Conservation (phyloP, 257 asterid species). For the Avicennia marina region DNA sequence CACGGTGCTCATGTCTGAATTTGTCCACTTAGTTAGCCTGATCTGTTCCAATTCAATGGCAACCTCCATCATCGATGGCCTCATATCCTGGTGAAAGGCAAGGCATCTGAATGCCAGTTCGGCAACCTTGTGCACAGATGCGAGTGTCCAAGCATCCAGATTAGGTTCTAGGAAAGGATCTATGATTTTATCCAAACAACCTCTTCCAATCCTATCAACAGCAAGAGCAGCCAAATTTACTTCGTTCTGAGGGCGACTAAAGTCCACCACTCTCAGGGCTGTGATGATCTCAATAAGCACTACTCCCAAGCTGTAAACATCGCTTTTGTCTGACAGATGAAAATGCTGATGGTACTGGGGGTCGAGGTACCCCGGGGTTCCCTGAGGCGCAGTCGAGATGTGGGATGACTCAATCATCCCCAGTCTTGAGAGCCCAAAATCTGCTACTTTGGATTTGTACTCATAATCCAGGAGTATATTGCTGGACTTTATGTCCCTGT, state of each 20-base stretch:
- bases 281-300: conserved; percentile 89
- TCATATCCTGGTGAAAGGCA: conserved; percentile 82
- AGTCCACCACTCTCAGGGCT: conserved; percentile 76
- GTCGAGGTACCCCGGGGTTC: conserved; percentile 92
- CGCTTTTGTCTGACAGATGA: conserved; percentile 93
- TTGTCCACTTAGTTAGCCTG: conserved; percentile 76
- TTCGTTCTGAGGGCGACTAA: conserved; percentile 73
- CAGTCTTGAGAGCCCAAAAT: conserved; percentile 85
- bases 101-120: conserved; percentile 94
- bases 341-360: conserved; percentile 94
- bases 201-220: conserved; percentile 77
- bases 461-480: conserved; percentile 68
- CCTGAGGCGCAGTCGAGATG: conserved; percentile 92
- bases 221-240: conserved; percentile 85
- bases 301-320: conserved; percentile 92
- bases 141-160: conserved; percentile 88
- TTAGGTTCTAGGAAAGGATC: conserved; percentile 73
- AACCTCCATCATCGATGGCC: conserved; percentile 94
- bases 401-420: conserved; percentile 91
- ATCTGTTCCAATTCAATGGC: conserved; percentile 88
- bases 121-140: conserved; percentile 75
- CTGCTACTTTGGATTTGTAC: conserved; percentile 85
- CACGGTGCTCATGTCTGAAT: conserved; percentile 18
- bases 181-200: conserved; percentile 76
- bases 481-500: conserved; percentile 83